Evolutionary conservation across 2,329 filamentous ascomycete genomes (phyloP), one percentile per base, ranked within the genome.

Genomic region (Epichloe elymi): DNA sequence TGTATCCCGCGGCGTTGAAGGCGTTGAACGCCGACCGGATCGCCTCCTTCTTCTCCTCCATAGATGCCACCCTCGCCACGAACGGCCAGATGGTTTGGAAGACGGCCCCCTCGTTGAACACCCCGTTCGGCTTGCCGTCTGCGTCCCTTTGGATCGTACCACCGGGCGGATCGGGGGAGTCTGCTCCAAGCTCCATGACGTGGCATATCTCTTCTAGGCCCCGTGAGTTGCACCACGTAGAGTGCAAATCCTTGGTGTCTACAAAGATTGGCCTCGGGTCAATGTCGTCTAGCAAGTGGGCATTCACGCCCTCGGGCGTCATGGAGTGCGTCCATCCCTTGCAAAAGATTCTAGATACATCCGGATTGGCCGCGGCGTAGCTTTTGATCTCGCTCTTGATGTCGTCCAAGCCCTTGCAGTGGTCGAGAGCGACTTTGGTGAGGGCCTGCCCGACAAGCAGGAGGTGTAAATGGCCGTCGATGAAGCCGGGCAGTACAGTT

Each of bases 391-490:
- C 65, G 2, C 59, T 54, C 11, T 73, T 66, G 37, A 80, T 78
- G 26, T 79, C 76, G 0, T 67, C 67, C 1, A 78, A 59, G 45
- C 63, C 67, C 54, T 68, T 69, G 60, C 76, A 78, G 15, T 66
- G 63, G 19, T 73, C 70, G 1, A 80, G 63, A 20, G 67, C 64
- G 19, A 77, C 65, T 58, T 79, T 79, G 30, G 66, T 69, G 17
- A 80, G 66, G 0, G 74, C 72, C 54, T 78, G 74, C 1, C 76
- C 77, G 0, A 78, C 66, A 10, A 76, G 65, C 0, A 80, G 66
- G 10, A 80, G 67, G 57, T 80, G 77, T 62, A 78, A 70, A 54
- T 80, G 77, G 5, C 74, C 75, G 53, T 80, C 77, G 39, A 80
- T 72, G 63, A 80, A 80, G 14, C 76, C 71, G 0, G 77, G 76